phyloP scores from a whole-genome alignment of 805 yeast genomes.

The Candida vartiovaarae region DNA sequence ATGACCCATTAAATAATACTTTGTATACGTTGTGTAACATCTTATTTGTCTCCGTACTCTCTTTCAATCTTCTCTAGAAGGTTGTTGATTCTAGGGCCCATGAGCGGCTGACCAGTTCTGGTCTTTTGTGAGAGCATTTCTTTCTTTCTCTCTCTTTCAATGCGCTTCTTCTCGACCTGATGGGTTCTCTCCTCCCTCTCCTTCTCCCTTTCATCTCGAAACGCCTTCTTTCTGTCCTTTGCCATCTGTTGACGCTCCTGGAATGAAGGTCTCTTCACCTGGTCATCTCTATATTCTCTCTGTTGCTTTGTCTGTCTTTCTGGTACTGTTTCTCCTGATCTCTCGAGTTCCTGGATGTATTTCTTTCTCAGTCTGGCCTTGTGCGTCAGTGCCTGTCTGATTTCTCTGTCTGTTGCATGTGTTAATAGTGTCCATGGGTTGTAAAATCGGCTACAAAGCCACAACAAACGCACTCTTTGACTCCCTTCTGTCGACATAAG shows the following conservation, averaged over 20 bases:
- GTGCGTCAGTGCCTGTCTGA: slow-evolving; percentile 69
- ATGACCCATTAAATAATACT: too few species aligned
- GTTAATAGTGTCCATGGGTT: slow-evolving; percentile 9
- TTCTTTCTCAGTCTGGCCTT: slow-evolving; percentile 75
- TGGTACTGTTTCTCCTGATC: slow-evolving; percentile 57
- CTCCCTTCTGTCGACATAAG: slow-evolving; percentile 20
- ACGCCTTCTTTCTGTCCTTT: slow-evolving; percentile 28
- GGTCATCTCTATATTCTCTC: slow-evolving; percentile 6
- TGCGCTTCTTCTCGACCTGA: slow-evolving; percentile 34
- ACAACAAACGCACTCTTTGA: slow-evolving; percentile 13
- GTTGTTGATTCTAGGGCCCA: slow-evolving; percentile 83
- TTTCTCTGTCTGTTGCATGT: slow-evolving; percentile 45
- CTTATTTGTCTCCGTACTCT: slow-evolving; percentile 25
- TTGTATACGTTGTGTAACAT: neutral
- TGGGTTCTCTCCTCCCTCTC: slow-evolving; percentile 34
- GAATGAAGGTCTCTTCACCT: slow-evolving; percentile 23
- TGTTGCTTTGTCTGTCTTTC: slow-evolving; percentile 26
- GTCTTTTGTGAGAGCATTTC: slow-evolving; percentile 49
- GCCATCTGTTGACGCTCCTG: slow-evolving; percentile 29
- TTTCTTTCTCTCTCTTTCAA: slow-evolving; percentile 35
- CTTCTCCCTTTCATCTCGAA: slow-evolving; percentile 26
- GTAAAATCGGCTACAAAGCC: too few species aligned
- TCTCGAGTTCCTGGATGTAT: slow-evolving; percentile 71
- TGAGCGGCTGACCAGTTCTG: slow-evolving; percentile 74
- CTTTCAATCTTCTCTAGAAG: slow-evolving; percentile 68